Base-by-base conservation (phyloP, 306 rosid species). In the Oemleria cerasiformis region DNA sequence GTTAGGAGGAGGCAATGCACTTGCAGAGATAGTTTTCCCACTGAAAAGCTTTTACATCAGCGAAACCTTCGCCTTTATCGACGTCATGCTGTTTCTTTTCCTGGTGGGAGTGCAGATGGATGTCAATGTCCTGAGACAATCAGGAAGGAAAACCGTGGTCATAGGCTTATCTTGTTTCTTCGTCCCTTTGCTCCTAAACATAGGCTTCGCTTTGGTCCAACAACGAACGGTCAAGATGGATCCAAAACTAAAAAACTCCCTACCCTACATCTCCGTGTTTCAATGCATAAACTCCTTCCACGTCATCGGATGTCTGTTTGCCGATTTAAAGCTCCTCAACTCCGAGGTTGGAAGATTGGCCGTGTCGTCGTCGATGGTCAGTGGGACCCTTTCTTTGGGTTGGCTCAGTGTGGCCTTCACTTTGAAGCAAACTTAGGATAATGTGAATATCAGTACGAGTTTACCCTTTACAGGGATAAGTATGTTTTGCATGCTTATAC, bases 321-420 rank as follows among this genome's bases (percentile, higher is more conserved):
- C 55, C 8, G 89, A 87, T 48, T 44, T 84, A 15, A 87, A 90
- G 57, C 87, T 90, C 74, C 86, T 87, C 0, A 90, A 87, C 71
- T 80, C 96, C 1, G 86, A 90, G 70, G 65, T 90, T 6, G 96
- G 92, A n/a, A 80, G 79, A 8, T 67, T 87, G 50, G 86, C 90
- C 0, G 44, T 78, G 13, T 77, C 91, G 2, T 62, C 88, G 1
- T 73, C 93, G 0, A 75, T 84, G 85, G 56, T 90, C 14, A 79
- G 79, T 14, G 93, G 89, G 61, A 6, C 17, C 6, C 0, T 84
- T 2, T 67, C 82, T 20, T 60, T 82, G 48, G 0, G 49, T 0
- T 15, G 13, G 13, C 1, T 75, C 0, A 16, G 43, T 1, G 0
- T 10, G 0, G 0, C 60, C 0, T 12, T 74, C 61, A 16, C 78